Conservation (phyloP, 1,139 yeast species). For the Hanseniaspora gamundiae region DNA sequence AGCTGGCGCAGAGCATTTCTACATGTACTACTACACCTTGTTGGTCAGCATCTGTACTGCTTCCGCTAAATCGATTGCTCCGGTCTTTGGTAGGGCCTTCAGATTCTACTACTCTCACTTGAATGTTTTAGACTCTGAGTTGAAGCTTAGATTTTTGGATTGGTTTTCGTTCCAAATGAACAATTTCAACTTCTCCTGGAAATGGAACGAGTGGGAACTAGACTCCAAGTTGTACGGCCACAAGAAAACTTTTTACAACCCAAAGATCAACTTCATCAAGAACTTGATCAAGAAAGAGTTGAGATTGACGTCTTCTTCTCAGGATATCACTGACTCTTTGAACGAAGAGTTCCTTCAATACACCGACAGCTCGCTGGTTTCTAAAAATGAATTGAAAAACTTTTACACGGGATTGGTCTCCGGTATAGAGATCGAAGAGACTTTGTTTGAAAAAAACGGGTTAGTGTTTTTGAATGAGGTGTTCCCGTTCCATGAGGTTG, state of each 20-base stretch:
- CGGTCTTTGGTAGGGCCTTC: constrained; percentile 89
- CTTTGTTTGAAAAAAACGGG: constrained; percentile 19
- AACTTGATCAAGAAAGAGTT: constrained; percentile 78
- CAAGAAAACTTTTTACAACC: constrained; percentile 39
- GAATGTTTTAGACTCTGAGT: constrained; percentile 57
- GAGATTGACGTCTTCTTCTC: constrained; percentile 56
- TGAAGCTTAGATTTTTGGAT: constrained; percentile 61
- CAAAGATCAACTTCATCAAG: constrained; percentile 60
- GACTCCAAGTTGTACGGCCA: constrained; percentile 34
- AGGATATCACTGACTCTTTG: constrained; percentile 61
- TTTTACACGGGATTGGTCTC: constrained; percentile 27
- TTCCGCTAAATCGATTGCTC: constrained; percentile 87
- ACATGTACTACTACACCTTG: constrained; percentile 63
- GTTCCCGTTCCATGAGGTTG: constrained; percentile 24
- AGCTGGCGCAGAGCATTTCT: constrained; percentile 42
- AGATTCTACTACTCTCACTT: constrained; percentile 67
- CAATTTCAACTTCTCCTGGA: constrained; percentile 93
- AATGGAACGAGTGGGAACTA: constrained; percentile 89
- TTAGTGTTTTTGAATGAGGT: constrained; percentile 25
- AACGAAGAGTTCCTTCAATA: constrained; percentile 61
- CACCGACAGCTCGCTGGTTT: constrained; percentile 40
- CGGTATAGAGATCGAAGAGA: constrained; percentile 18
- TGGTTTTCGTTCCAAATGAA: constrained; percentile 94
- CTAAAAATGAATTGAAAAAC: constrained; percentile 24
- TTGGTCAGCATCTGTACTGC: constrained; percentile 77